Evolutionary conservation across 2,329 filamentous ascomycete genomes (phyloP).

Genomic region (Cercospora janseana): DNA sequence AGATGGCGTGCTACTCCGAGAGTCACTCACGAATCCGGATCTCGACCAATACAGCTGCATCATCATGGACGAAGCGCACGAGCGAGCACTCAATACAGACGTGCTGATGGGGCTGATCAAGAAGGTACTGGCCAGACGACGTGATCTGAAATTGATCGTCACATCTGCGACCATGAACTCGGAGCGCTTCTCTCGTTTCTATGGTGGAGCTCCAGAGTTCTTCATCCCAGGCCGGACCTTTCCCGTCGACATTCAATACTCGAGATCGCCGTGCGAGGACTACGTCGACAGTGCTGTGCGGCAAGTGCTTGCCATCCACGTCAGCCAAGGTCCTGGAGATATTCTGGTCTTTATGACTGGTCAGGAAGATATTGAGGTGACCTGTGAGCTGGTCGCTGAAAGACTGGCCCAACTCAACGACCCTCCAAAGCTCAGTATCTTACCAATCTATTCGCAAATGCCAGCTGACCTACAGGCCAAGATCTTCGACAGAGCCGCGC

Average conservation of each 20-base stretch:
- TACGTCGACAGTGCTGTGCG: slow-evolving; percentile 97
- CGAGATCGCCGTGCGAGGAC: slow-evolving; percentile 90
- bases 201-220: slow-evolving; percentile 92
- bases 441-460: slow-evolving; percentile 99
- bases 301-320: slow-evolving; percentile 91
- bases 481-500: slow-evolving; percentile 88
- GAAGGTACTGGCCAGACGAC: slow-evolving; percentile 84
- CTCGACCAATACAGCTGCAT: slow-evolving; percentile 96
- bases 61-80: slow-evolving; percentile 99
- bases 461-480: slow-evolving; percentile 95
- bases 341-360: slow-evolving; percentile 99
- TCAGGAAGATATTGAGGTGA: slow-evolving; percentile 96
- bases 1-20: slow-evolving; percentile 88
- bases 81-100: slow-evolving; percentile 92
- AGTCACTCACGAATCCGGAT: slow-evolving; percentile 88
- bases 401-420: slow-evolving; percentile 86
- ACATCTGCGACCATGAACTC: slow-evolving; percentile 99
- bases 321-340: slow-evolving; percentile 88
- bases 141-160: slow-evolving; percentile 93
- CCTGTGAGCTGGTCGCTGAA: slow-evolving; percentile 88
- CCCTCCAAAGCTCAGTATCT: slow-evolving; percentile 86
- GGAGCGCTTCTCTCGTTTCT: slow-evolving; percentile 93
- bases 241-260: slow-evolving; percentile 94
- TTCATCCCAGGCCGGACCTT: slow-evolving; percentile 95
- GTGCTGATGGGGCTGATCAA: slow-evolving; percentile 97